Base-by-base conservation (phyloP, 2,329 filamentous ascomycete genomes). In the Bretziella fagacearum region DNA sequence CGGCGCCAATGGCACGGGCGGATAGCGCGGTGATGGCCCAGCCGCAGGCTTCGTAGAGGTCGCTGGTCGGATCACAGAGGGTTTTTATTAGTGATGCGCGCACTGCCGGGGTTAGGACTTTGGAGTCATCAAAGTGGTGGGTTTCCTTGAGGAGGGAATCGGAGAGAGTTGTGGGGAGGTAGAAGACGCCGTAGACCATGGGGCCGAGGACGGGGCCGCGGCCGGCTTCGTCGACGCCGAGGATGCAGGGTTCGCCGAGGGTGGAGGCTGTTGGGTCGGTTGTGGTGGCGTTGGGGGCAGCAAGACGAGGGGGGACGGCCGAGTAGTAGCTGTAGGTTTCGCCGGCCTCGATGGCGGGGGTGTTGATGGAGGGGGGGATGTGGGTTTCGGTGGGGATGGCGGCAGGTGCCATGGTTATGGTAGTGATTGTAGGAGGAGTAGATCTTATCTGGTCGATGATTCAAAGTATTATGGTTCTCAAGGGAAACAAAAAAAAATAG, bases 91-190 rank as follows among this genome's bases (percentile, higher is more conserved):
- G 73, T 6, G 69, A 63, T 11, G 82, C 79, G 53, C 89, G 84
- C 30, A 89, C 76, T n/a, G 70, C 66, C 0, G 87, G 75, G 0
- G 82, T 93, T 32, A 96, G 75, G 4, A 86, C 84, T 65, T 96
- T 96, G 60, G 83, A 93, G 68, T 96, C 89, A 68, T 95, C 82
- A 64, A 95, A 95, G 66, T 80, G 82, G 66, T 94, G 81, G 3
- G 77, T 76, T 29, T 74, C 64, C 44, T 84, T 81, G 18, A 96
- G 77, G 23, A 95, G 75, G 1, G 81, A 71, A 58, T 80, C 77
- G 22, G 79, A 73, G 23, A 77, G 67, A 0, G 77, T 70, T 2
- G 84, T 62, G 44, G 93, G 93, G 54, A 93, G 83, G 65, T 73
- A 78, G 65, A 79, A 80, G 56, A 79, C 66, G 53, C 70, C 74